Evolutionary conservation across 139 green algal genomes (phyloP).

Genomic region (Chlamydomonas sphaeroides): DNA sequence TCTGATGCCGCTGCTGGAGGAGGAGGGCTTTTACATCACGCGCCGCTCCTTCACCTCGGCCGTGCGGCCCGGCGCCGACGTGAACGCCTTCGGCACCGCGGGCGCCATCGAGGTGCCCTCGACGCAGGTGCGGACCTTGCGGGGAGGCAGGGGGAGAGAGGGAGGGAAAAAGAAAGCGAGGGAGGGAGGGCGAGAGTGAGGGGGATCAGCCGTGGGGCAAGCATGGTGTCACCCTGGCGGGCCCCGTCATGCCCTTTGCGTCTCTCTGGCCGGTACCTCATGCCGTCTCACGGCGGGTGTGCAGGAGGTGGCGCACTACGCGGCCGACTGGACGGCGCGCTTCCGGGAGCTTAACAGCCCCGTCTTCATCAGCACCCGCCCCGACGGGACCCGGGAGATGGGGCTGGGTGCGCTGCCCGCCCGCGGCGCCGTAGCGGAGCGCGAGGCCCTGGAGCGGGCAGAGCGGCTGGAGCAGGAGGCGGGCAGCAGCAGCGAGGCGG

Average conservation of each 20-base stretch:
- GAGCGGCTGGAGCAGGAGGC: no score
- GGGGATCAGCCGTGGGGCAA: no score
- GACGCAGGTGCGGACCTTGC: constrained; percentile 5
- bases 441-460: background rate
- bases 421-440: background rate
- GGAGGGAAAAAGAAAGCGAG: no score
- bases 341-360: constrained; percentile 32
- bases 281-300: no score
- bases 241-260: no score
- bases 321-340: background rate
- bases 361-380: constrained; percentile 48
- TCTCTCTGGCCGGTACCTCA: background rate
- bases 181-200: no score
- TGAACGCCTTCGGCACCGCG: constrained; percentile 28
- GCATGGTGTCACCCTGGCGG: no score
- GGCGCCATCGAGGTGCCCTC: constrained; percentile 45
- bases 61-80: background rate
- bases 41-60: constrained; percentile 40
- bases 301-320: constrained; percentile 34
- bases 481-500: no score
- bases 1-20: constrained; percentile 38
- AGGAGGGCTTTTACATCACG: constrained; percentile 39
- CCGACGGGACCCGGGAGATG: constrained; percentile 37
- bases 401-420: constrained; percentile 15
- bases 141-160: no score